Percentiles rank a stretch among this genome's conserved stretches.
Conservation (phyloP, 768 basidiomycete genomes). For the Paxillus rubicundulus region DNA sequence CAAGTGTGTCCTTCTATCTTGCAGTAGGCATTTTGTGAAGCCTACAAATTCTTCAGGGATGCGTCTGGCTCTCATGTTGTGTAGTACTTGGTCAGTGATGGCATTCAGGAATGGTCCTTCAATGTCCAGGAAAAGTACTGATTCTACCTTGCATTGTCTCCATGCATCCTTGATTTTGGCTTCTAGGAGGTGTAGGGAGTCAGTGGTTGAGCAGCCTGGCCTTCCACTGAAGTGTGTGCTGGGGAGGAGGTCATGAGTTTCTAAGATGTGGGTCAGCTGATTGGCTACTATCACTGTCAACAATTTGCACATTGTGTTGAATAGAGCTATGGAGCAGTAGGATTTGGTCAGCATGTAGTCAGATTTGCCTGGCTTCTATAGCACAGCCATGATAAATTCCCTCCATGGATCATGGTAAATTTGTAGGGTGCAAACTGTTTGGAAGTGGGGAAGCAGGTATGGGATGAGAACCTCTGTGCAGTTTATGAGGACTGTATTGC, state of each 20-base stretch:
- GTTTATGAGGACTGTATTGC: slow-evolving; percentile 23
- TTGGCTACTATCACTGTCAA: slow-evolving; percentile 25
- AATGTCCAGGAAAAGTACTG: slow-evolving; percentile 41
- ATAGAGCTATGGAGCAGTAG: slow-evolving; percentile 37
- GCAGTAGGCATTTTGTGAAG: no score
- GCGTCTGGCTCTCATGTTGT: slow-evolving; percentile 24
- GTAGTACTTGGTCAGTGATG: slow-evolving; percentile 27
- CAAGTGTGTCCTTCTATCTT: background rate
- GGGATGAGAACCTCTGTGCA: slow-evolving; percentile 7
- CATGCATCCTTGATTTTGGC: no score
- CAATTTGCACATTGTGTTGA: slow-evolving; percentile 32
- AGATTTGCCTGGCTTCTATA: slow-evolving; percentile 36
- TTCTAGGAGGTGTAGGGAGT: slow-evolving; percentile 34
- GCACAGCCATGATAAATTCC: no score
- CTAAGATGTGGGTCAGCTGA: slow-evolving; percentile 23
- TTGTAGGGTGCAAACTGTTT: slow-evolving; percentile 9
- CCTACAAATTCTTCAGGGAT: no score
- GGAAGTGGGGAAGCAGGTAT: slow-evolving; percentile 6
- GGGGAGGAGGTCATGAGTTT: no score
- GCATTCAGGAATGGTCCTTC: slow-evolving; percentile 44
- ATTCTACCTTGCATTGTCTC: slow-evolving; percentile 33
- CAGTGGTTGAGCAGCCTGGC: slow-evolving; percentile 37
- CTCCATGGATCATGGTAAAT: slow-evolving; percentile 16
- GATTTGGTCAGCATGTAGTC: slow-evolving; percentile 34
- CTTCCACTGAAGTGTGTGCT: no score